phyloP scores from a whole-genome alignment of 805 yeast species.

The Clavispora phyllophila region DNA sequence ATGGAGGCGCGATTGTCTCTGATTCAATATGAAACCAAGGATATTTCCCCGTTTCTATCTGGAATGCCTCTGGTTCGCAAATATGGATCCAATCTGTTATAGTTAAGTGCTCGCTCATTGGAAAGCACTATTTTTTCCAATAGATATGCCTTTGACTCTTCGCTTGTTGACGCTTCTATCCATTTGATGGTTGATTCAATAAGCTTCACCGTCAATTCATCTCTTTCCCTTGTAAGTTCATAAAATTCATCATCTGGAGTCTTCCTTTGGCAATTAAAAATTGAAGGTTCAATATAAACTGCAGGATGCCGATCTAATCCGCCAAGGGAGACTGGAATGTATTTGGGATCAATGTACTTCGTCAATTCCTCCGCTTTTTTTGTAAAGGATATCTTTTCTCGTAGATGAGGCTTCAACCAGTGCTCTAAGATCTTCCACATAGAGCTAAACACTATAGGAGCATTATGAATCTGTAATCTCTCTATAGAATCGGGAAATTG shows the following conservation, averaged over 20 bases:
- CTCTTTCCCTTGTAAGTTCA: conserved; percentile 7
- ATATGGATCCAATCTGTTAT: conserved; percentile 9
- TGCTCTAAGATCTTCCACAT: conserved; percentile 10
- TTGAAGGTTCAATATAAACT: conserved; percentile 8
- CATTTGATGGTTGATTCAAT: conserved; percentile 12
- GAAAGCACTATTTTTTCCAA: conserved; percentile 5
- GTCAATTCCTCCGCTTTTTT: conserved; percentile 2
- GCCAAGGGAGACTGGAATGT: conserved; percentile 10
- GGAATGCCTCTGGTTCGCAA: conserved; percentile 7
- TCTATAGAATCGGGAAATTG: conserved; percentile 11
- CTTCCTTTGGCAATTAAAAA: conserved; percentile 4
- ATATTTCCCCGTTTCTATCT: conserved; percentile 10
- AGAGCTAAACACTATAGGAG: conserved; percentile 7
- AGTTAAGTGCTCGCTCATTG: conserved; percentile 8
- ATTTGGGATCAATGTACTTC: conserved; percentile 4
- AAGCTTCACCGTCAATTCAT: conserved; percentile 7
- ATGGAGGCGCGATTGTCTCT: too few species aligned
- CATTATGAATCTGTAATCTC: conserved; percentile 8
- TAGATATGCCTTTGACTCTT: conserved; percentile 5
- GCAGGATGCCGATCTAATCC: conserved; percentile 6
- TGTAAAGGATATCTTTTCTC: conserved; percentile 8
- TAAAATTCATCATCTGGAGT: conserved; percentile 7
- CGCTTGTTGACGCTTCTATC: conserved; percentile 7
- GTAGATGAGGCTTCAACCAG: conserved; percentile 10
- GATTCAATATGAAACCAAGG: neutral